phyloP scores from a whole-genome alignment of 2,329 filamentous ascomycete species.

The Fusarium sp. region DNA sequence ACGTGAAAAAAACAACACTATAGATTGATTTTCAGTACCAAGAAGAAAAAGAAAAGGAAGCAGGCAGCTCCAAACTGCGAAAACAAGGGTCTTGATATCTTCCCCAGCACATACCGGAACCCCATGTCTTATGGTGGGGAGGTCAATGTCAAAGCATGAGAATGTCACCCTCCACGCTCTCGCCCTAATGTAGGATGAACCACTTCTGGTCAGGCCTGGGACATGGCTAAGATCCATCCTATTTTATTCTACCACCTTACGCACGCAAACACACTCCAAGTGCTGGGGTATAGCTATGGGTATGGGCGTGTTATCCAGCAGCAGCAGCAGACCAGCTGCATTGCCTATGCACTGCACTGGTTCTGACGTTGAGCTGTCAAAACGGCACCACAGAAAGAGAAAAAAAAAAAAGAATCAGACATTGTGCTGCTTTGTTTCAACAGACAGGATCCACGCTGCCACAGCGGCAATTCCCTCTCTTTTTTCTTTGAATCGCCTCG shows the following conservation, averaged over 20 bases:
- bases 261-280: slow-evolving; percentile 33
- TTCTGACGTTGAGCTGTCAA: slow-evolving; percentile 29
- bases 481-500: slow-evolving; percentile 24
- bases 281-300: slow-evolving; percentile 6
- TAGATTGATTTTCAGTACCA: background rate
- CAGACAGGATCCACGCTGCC: slow-evolving; percentile 37
- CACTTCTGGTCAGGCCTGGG: slow-evolving; percentile 47
- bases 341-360: slow-evolving; percentile 11
- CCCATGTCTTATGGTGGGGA: slow-evolving; percentile 42
- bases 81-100: slow-evolving; percentile 42
- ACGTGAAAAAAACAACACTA: slow-evolving; percentile 1
- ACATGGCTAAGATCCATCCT: slow-evolving; percentile 46
- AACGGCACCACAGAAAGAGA: slow-evolving; percentile 4
- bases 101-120: slow-evolving; percentile 37
- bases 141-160: slow-evolving; percentile 39
- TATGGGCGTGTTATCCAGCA: slow-evolving; percentile 18
- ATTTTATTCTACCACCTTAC: slow-evolving; percentile 39
- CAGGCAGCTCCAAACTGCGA: slow-evolving; percentile 1
- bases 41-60: background rate
- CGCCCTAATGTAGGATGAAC: slow-evolving; percentile 51
- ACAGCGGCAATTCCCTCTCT: slow-evolving; percentile 25
- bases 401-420: slow-evolving; percentile 1
- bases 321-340: background rate
- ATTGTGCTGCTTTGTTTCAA: slow-evolving; percentile 29
- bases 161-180: slow-evolving; percentile 49